These are phyloP conservation scores for Protomyces inouyei DNA, from an alignment of 1,139 yeast genomes.

Conservation along the genomic window DNA sequence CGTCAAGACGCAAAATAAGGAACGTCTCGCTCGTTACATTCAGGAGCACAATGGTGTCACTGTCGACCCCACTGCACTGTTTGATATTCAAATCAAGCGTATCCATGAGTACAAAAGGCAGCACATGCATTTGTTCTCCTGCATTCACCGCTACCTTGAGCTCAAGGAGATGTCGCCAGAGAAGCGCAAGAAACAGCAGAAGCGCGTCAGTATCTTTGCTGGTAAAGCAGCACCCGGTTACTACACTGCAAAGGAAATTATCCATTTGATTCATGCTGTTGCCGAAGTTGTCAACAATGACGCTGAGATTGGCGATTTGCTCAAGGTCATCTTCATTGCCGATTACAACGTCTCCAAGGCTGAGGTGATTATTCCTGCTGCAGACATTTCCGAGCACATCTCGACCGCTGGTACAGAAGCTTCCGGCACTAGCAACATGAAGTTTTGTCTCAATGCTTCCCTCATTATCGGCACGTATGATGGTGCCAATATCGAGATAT, in stretches of 20 bases:
- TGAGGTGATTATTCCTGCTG: slow-evolving; percentile 82
- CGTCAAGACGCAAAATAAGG: slow-evolving; percentile 68
- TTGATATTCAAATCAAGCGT: slow-evolving; percentile 90
- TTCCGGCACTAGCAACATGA: slow-evolving; percentile 94
- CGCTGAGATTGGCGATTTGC: slow-evolving; percentile 62
- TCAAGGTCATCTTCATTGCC: slow-evolving; percentile 82
- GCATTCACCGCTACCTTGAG: slow-evolving; percentile 71
- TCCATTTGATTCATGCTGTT: slow-evolving; percentile 76
- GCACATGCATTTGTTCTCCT: slow-evolving; percentile 86
- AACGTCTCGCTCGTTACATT: slow-evolving; percentile 62
- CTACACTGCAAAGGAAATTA: slow-evolving; percentile 87
- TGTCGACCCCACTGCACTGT: slow-evolving; percentile 63
- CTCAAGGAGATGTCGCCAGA: slow-evolving; percentile 65
- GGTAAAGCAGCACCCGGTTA: slow-evolving; percentile 98
- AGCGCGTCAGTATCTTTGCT: slow-evolving; percentile 80
- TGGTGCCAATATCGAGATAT: slow-evolving; percentile 96
- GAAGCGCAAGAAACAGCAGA: slow-evolving; percentile 63
- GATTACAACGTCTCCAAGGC: slow-evolving; percentile 94
- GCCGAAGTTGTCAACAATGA: slow-evolving; percentile 78
- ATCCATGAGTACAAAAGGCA: slow-evolving; percentile 95
- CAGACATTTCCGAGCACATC: slow-evolving; percentile 87
- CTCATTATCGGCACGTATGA: slow-evolving; percentile 92
- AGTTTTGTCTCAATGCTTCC: slow-evolving; percentile 90
- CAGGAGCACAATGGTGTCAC: slow-evolving; percentile 63
- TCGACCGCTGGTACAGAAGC: slow-evolving; percentile 99